Conservation (phyloP, 179 eudicot species). For the Heliamphora pulchella region DNA sequence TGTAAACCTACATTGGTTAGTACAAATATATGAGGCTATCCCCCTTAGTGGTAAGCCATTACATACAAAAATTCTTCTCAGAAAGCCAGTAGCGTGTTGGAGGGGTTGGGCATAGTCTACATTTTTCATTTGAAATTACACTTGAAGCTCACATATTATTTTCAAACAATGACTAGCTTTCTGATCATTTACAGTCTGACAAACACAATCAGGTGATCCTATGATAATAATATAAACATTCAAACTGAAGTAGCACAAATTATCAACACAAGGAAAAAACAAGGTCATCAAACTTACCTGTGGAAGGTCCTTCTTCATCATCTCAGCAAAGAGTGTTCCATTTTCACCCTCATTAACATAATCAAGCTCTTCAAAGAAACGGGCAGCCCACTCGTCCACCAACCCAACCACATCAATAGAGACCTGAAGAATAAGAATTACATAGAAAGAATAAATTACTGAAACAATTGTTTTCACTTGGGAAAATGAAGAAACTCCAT, state of each 20-base stretch:
- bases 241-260: not conserved
- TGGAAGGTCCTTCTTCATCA: conserved; percentile 97
- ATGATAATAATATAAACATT: not conserved
- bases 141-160: not conserved
- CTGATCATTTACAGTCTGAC: not conserved
- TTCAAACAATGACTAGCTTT: conserved; percentile 11
- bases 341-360: conserved; percentile 96
- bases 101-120: not conserved
- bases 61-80: too few species aligned
- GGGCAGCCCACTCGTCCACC: conserved; percentile 99
- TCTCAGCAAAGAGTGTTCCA: conserved; percentile 86
- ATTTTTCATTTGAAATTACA: too few species aligned
- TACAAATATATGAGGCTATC: too few species aligned
- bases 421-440: conserved; percentile 35
- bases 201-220: not conserved
- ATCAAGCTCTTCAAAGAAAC: conserved; percentile 98
- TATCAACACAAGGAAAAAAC: not conserved
- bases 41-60: too few species aligned
- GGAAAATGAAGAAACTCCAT: not conserved
- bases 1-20: too few species aligned
- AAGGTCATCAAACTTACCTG: conserved; percentile 49
- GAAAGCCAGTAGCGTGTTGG: not conserved
- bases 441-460: not conserved
- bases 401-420: conserved; percentile 93
- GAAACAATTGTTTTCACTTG: not conserved